Evolutionary conservation across 73 alveolate species (phyloP).

Genomic region (Uronychia binucleata): DNA sequence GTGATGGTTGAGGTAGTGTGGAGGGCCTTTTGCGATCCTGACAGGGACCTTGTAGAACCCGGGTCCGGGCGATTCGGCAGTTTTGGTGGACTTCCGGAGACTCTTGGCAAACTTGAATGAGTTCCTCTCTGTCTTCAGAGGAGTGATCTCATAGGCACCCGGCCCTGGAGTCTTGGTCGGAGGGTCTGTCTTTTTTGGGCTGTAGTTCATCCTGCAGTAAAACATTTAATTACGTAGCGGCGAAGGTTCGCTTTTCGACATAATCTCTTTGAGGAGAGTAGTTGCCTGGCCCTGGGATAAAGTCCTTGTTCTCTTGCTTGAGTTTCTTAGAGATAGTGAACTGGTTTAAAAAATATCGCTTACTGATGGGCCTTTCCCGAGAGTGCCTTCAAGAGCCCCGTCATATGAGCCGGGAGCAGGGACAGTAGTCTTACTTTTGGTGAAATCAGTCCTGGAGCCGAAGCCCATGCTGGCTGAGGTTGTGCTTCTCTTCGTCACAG

Average conservation of each 20-base stretch:
- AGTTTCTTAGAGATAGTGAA: neutral
- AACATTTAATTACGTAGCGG: neutral
- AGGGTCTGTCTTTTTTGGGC: no score
- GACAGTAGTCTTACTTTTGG: neutral
- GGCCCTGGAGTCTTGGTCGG: neutral
- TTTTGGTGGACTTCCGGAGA: neutral
- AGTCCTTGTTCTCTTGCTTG: neutral
- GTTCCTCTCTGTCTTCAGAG: neutral
- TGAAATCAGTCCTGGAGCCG: neutral
- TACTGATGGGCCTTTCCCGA: neutral
- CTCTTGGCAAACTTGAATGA: neutral
- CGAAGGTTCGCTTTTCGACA: neutral
- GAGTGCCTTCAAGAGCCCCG: neutral
- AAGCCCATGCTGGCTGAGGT: neutral
- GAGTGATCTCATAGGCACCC: neutral
- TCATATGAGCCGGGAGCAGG: neutral
- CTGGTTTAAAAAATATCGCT: neutral
- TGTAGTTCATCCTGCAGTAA: no score
- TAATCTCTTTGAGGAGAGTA: neutral
- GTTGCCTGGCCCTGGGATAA: neutral
- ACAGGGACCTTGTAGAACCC: conserved; percentile 18
- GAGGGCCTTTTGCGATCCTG: conserved; percentile 9
- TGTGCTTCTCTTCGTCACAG: neutral
- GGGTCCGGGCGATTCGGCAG: conserved; percentile 27
- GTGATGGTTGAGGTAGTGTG: neutral